phyloP scores from a whole-genome alignment of 352 stramenopile genomes.

The Thraustochytrium sp. region DNA sequence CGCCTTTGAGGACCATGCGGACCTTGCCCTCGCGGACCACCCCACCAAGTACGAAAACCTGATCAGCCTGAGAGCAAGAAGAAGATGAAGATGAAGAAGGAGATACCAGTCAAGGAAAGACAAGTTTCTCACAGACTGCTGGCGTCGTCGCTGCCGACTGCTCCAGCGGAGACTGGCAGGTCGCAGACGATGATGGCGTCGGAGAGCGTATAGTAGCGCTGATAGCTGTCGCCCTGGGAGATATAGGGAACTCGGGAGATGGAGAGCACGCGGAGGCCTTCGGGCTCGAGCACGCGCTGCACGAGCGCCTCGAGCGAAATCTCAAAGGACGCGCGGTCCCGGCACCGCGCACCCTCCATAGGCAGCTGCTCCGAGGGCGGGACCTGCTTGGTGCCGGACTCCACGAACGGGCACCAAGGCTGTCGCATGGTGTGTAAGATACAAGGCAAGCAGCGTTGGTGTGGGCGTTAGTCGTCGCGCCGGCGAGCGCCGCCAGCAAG shows the following conservation, averaged over 20 bases:
- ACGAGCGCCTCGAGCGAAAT: not conserved
- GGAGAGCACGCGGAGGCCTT: not conserved
- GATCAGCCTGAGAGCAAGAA: no score
- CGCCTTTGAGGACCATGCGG: no score
- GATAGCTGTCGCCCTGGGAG: not conserved
- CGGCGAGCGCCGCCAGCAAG: not conserved
- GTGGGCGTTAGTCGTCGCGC: not conserved
- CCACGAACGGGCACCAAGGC: constrained; percentile 38
- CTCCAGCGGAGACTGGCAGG: no score
- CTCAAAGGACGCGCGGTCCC: constrained; percentile 13
- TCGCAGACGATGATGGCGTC: constrained; percentile 39
- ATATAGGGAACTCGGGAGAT: constrained; percentile 32
- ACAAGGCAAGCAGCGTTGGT: not conserved
- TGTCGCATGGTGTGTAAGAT: not conserved
- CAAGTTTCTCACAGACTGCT: no score
- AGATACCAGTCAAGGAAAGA: no score
- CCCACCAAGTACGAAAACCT: no score
- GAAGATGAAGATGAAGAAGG: no score
- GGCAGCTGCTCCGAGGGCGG: not conserved
- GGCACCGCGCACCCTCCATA: not conserved
- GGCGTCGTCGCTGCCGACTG: no score
- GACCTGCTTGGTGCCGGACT: not conserved
- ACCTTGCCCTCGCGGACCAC: no score
- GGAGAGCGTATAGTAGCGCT: constrained; percentile 6
- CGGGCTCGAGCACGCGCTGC: not conserved